Base-by-base conservation (phyloP, 2,329 filamentous ascomycete species). In the Colletotrichum tanaceti region DNA sequence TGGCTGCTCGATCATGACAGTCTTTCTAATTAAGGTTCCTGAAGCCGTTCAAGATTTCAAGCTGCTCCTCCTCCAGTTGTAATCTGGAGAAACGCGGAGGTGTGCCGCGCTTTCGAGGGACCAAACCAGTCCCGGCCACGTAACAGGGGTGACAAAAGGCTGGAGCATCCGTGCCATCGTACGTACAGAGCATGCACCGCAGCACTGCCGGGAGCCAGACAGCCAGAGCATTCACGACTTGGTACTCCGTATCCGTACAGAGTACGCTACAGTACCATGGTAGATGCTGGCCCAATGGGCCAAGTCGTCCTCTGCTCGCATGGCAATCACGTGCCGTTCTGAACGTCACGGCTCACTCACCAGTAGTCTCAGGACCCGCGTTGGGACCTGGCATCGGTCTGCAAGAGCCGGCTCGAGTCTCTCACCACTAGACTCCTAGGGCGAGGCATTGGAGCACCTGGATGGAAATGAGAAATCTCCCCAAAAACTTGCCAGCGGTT, bases 401-500 rank as follows among this genome's bases (percentile, higher is more conserved):
- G 24, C 46, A 14, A 43, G 46, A 20, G 7, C 32, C 16, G 46
- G 47, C 38, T 44, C 52, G 39, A 35, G 18, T 28, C 38, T 18
- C 24, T 20, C 22, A 20, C 46, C 49, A 39, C n/a, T n/a, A n/a
- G n/a, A n/a, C n/a, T n/a, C n/a, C 46, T 59, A 49, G 22, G 47
- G 55, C 55, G 41, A 68, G 65, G 62, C 65, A 57, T 54, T 38
- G 55, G 65, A 62, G 62, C 65, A 60, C 65, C 65, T 20, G 28
- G 3, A 55, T 60, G 41, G 65, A 65, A 55, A 68, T 65, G 49
- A 52, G 43, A 55, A 65, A 44, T 46, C 38, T 32, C 43, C 32
- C 35, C 47, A 24, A 44, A 41, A 44, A 35, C 49, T 62, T 60
- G 43, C 43, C 22, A 24, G 24, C 38, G 43, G 65, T 68, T 59